Base-by-base conservation (phyloP, 2,329 filamentous ascomycete genomes). In the Neonectria faginata region DNA sequence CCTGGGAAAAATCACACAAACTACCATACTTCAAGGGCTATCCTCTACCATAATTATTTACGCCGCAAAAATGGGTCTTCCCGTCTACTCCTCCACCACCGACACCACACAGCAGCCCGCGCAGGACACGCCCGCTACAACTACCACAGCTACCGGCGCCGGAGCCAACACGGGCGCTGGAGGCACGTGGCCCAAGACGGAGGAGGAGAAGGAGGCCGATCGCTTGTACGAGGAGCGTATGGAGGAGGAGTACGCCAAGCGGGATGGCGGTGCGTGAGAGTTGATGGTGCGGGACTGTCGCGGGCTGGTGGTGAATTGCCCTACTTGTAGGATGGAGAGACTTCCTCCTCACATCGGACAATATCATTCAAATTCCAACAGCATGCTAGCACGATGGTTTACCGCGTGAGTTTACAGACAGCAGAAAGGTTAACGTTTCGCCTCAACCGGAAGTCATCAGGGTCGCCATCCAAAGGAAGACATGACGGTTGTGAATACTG, bases 201-300 rank as follows among this genome's bases (percentile, higher is more conserved):
- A 82, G 52, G 82, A 77, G 3, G 83, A 86, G 75, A 66, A 80
- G 61, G 82, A 84, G 68, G 84, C 84, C 1, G 84, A 86, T 67
- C 73, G 79, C 25, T 60, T 79, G 44, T 86, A 86, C 57, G 83
- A 86, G 64, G 84, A 86, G 74, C 74, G 78, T 4, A 86, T 86
- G 73, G 84, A 86, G 78, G 84, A 86, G 47, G 84, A 86, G 74
- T 86, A 86, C 66, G 84, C 84, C 48, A 86, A 85, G 79, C 75
- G 84, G 41, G 84, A 86, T 56, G 84, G 84, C 7, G 85, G 85
- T 29, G 79, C 83, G 16, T 86, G 54, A 62, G 36, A 6, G 25
- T 25, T 25, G 25, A 25, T 25, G 25, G 25, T 25, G 25, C 3
- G 25, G 16, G 5, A 41, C 16, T 7, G 16, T 25, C 25, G 25